These are phyloP conservation scores for Arachnopeziza araneosa DNA, from an alignment of 2,329 filamentous ascomycete species.

Conservation along the genomic window DNA sequence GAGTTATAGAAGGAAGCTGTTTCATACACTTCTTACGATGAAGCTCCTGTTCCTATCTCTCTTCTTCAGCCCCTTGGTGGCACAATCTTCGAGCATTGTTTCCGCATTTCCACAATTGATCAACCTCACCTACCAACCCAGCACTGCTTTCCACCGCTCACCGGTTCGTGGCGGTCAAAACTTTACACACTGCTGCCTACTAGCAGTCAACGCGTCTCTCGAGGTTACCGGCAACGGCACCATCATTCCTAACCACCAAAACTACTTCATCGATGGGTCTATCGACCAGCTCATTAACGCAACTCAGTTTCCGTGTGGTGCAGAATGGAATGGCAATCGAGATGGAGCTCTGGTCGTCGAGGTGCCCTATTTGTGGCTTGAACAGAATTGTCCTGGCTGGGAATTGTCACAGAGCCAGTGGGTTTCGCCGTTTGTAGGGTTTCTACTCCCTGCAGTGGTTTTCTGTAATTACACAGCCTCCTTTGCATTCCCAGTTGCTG, in stretches of 20 bases:
- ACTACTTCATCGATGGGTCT: slow-evolving; percentile 3
- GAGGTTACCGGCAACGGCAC: slow-evolving; percentile 1
- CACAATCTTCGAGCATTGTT: background rate
- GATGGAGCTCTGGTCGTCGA: slow-evolving; percentile 9
- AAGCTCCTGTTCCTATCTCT: background rate
- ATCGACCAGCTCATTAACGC: slow-evolving; percentile 7
- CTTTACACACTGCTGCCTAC: slow-evolving; percentile 14
- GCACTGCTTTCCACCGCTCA: background rate
- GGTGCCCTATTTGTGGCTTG: slow-evolving; percentile 11
- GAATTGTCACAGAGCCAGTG: slow-evolving; percentile 4
- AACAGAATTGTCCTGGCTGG: slow-evolving; percentile 15
- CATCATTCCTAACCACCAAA: background rate
- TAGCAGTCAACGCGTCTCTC: slow-evolving; percentile 12
- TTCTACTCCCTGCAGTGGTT: slow-evolving; percentile 1
- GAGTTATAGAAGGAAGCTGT: background rate
- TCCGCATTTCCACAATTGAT: background rate
- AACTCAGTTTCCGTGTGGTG: slow-evolving; percentile 16
- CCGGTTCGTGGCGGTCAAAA: slow-evolving; percentile 10
- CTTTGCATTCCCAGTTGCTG: background rate
- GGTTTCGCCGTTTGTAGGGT: slow-evolving; percentile 13
- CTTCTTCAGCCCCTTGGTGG: background rate
- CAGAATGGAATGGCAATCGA: slow-evolving; percentile 10
- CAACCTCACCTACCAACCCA: background rate
- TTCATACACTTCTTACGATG: background rate
- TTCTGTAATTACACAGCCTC: too few species aligned